Percentiles rank a stretch among this genome's conserved stretches.
Conservation (phyloP, 495 filamentous ascomycete genomes). For the Aspergillus affinis region DNA sequence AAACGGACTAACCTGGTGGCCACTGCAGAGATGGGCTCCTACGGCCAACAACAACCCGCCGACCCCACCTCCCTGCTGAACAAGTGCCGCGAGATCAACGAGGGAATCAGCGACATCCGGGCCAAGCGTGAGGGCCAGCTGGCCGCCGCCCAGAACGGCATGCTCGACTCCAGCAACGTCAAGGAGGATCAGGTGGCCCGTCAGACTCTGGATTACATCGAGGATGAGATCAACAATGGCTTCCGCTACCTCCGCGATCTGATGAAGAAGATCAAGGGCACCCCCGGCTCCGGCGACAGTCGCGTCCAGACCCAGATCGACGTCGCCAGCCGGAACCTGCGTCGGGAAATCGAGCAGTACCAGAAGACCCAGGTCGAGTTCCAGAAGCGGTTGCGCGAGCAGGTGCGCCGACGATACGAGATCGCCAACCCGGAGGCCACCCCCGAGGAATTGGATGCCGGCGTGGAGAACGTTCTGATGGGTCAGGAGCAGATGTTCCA, state of each 20-base stretch:
- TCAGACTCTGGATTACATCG: constrained; percentile 60
- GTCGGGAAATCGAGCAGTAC: constrained; percentile 75
- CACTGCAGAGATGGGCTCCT: constrained; percentile 63
- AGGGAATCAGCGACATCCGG: constrained; percentile 55
- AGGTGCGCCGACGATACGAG: constrained; percentile 83
- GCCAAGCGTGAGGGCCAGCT: constrained; percentile 42
- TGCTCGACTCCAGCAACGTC: constrained; percentile 44
- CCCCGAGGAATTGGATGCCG: constrained; percentile 75
- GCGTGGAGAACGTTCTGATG: constrained; percentile 66
- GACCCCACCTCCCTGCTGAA: constrained; percentile 77
- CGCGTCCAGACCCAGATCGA: constrained; percentile 77
- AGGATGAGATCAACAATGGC: constrained; percentile 75
- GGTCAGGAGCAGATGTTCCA: constrained; percentile 74
- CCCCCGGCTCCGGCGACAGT: constrained; percentile 67
- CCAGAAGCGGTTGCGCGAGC: constrained; percentile 72
- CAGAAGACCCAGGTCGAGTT: constrained; percentile 74
- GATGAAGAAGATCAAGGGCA: constrained; percentile 75
- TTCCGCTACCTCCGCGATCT: constrained; percentile 74
- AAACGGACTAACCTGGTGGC: background rate
- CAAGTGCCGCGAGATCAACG: constrained; percentile 75
- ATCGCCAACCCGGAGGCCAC: constrained; percentile 84
- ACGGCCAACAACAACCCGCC: constrained; percentile 36
- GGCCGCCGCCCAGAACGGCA: constrained; percentile 38
- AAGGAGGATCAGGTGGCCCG: constrained; percentile 45
- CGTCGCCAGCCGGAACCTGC: constrained; percentile 72